These are phyloP conservation scores for Starmera quercuum DNA, from an alignment of 805 yeast genomes.

Conservation along the genomic window DNA sequence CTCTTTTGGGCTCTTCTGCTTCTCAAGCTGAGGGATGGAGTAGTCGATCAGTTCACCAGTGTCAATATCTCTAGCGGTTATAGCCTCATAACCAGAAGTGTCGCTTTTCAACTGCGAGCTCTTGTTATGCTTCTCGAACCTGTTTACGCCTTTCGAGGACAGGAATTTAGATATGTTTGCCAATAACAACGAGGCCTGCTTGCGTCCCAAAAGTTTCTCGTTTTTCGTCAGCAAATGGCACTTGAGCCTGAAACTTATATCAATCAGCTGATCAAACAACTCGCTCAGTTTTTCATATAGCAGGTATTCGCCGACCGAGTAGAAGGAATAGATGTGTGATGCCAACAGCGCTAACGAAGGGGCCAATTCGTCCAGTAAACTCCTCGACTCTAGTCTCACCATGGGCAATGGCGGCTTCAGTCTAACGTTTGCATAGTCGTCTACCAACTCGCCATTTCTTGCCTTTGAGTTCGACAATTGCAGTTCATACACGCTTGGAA, in stretches of 20 bases:
- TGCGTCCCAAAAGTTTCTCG: slow-evolving; percentile 42
- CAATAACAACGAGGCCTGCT: slow-evolving; percentile 43
- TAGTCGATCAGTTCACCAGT: slow-evolving; percentile 49
- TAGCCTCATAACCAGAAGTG: slow-evolving; percentile 58
- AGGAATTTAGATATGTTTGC: slow-evolving; percentile 56
- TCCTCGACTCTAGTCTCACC: slow-evolving; percentile 33
- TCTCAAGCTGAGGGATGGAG: slow-evolving; percentile 14
- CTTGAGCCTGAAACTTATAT: slow-evolving; percentile 44
- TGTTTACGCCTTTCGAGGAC: slow-evolving; percentile 33
- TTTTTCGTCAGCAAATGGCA: slow-evolving; percentile 44
- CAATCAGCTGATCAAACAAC: slow-evolving; percentile 51
- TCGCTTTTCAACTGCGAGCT: slow-evolving; percentile 29
- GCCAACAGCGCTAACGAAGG: slow-evolving; percentile 50
- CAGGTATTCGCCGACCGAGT: slow-evolving; percentile 63
- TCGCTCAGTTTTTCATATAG: slow-evolving; percentile 47
- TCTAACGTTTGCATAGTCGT: slow-evolving; percentile 18
- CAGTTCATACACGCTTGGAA: slow-evolving; percentile 29
- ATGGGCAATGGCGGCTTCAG: slow-evolving; percentile 51
- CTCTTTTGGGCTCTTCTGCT: slow-evolving; percentile 41
- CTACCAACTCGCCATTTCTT: slow-evolving; percentile 18
- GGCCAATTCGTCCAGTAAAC: slow-evolving; percentile 47
- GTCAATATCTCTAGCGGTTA: slow-evolving; percentile 53
- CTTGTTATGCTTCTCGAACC: slow-evolving; percentile 18
- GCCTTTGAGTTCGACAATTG: slow-evolving; percentile 22
- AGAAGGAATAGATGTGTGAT: slow-evolving; percentile 60